A percentile compares a stretch with the other conserved stretches of the same genome.
phyloP scores from a whole-genome alignment of 139 green algal species.

The Deuterostichococcus epilithicus region DNA sequence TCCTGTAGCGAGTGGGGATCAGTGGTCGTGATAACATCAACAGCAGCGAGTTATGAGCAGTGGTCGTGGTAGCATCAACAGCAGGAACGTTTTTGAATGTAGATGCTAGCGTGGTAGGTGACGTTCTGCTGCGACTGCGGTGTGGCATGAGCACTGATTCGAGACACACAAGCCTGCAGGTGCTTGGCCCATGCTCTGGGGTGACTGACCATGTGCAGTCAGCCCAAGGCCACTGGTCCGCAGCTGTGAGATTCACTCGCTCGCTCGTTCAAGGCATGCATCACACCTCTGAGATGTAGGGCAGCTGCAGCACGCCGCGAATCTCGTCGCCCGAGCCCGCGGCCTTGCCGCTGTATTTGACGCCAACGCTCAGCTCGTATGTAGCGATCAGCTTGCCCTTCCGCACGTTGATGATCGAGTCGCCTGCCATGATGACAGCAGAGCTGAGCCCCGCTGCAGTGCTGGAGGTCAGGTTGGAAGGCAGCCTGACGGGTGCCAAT shows the following conservation, averaged over 20 bases:
- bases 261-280: too few relatives aligned
- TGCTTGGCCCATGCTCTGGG: too few relatives aligned
- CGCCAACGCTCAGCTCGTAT: slow-evolving; percentile 77
- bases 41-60: too few relatives aligned
- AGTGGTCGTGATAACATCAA: slow-evolving; percentile 3
- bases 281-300: slow-evolving; percentile 32
- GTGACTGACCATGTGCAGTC: too few relatives aligned
- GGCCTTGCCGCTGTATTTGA: slow-evolving; percentile 56
- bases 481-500: slow-evolving; percentile 1
- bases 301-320: slow-evolving; percentile 22
- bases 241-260: background rate
- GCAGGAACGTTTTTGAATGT: too few relatives aligned
- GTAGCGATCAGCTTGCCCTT: slow-evolving; percentile 83
- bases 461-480: background rate
- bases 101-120: too few relatives aligned
- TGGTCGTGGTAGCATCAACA: too few relatives aligned
- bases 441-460: background rate
- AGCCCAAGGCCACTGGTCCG: slow-evolving; percentile 25
- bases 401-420: slow-evolving; percentile 80
- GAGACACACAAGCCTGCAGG: too few relatives aligned
- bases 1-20: slow-evolving; percentile 74
- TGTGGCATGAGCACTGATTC: too few relatives aligned
- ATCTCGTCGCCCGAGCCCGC: background rate
- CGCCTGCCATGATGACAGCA: slow-evolving; percentile 31
- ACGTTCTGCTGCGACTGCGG: too few relatives aligned